Conservation (phyloP, 495 filamentous ascomycete species). For the Penicillium cinerascens region DNA sequence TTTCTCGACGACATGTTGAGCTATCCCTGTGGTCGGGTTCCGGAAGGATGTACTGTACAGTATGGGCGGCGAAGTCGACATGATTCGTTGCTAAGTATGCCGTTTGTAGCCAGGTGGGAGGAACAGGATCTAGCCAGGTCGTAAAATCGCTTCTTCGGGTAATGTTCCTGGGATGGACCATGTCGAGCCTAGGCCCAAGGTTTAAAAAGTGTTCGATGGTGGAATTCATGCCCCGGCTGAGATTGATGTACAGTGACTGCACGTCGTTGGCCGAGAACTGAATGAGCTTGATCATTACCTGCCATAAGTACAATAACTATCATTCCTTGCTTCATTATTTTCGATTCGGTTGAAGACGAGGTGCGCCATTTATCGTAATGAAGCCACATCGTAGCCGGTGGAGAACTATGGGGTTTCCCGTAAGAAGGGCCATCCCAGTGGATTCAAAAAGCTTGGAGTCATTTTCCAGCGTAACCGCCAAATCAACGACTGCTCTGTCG, state of each 20-base stretch:
- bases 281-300: slow-evolving; percentile 84
- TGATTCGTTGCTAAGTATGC: slow-evolving; percentile 58
- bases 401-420: too few species aligned
- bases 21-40: slow-evolving; percentile 66
- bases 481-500: neutral
- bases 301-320: slow-evolving; percentile 3
- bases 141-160: slow-evolving; percentile 69
- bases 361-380: slow-evolving; percentile 88
- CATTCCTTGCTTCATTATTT: neutral
- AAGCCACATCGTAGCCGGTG: slow-evolving; percentile 80
- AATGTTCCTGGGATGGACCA: slow-evolving; percentile 42
- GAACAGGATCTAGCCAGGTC: slow-evolving; percentile 76
- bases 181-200: slow-evolving; percentile 30
- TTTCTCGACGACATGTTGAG: slow-evolving; percentile 80
- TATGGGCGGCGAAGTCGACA: too few species aligned
- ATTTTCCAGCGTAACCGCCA: too few species aligned
- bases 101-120: slow-evolving; percentile 79
- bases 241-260: slow-evolving; percentile 60
- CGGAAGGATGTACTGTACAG: too few species aligned
- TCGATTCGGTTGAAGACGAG: slow-evolving; percentile 1
- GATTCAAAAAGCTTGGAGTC: too few species aligned
- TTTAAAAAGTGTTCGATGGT: slow-evolving; percentile 57
- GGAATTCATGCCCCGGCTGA: slow-evolving; percentile 72
- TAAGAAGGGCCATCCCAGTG: slow-evolving; percentile 63
- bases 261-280: slow-evolving; percentile 81